Base-by-base conservation (phyloP, 1,139 yeast species). In the Nakaseomyces sp. region DNA sequence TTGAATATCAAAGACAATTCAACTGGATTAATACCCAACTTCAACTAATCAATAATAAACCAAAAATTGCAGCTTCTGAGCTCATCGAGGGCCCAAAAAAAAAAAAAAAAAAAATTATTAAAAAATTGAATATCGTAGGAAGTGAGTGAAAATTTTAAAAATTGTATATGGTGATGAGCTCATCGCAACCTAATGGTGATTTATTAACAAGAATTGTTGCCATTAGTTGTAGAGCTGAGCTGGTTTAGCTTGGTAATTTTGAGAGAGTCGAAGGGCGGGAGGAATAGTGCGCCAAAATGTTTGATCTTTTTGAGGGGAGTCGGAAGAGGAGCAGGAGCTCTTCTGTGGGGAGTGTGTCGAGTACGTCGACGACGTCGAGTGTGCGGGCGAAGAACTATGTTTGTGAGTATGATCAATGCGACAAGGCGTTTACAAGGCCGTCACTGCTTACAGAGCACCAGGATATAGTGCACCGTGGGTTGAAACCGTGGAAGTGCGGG, bases 381-480 rank as follows among this genome's bases (percentile, higher is more conserved):
- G 65, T 72, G 20, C 66, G 84, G 48, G 70, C 76, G 0, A 85
- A 84, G 56, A 69, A 63, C 38, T 79, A 80, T 57, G 52, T 61
- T 3, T 87, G 95, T 60, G 74, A 74, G 25, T 72, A 69, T 48
- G 74, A 70, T 5, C 81, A 76, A 3, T 91, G 98, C 57, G 73
- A 66, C 31, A 89, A 87, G 61, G 74, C 85, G 0, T 91, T 87
- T 58, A 68, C 84, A 12, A 73, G 89, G 45, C 96, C 97, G 0
- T 81, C 94, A 6, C 69, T 87, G 26, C 67, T 91, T 42, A 85
- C 82, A 36, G 96, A 87, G 56, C 98, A 89, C 59, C 71, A 71
- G 51, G 68, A 93, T 30, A 66, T 86, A 0, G 55, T 53, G 3
- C 98, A 91, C 58, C 76, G 84, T 2, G 85, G 86, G 47, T 80